Evolutionary conservation across 345 rosid species (phyloP), one percentile per base, ranked within the genome.

Genomic region (Toxicodendron radicans): DNA sequence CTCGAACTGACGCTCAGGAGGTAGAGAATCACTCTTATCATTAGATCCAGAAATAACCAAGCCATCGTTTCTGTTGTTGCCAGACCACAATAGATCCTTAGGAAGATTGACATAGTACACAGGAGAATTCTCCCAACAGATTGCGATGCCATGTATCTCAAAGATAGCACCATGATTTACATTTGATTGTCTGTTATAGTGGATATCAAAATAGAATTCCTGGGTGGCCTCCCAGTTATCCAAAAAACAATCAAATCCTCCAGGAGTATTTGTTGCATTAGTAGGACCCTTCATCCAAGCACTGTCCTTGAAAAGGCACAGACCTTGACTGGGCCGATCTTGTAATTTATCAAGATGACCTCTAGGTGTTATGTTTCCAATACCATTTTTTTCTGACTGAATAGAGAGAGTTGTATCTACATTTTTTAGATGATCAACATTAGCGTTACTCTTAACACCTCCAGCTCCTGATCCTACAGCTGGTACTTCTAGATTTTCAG

Each of bases 161-260:
- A 86, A 95, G 13, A 81, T 82, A 66, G 69, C 81, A 77, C 67
- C 63, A 49, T 86, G 77, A 64, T 86, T 87, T 64, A 80, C 59
- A 80, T 80, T 86, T 69, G 88, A 79, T 73, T 79, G 71, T 79
- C 86, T 91, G 72, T 70, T 87, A 65, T 90, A 95, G 83, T 95
- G 98, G 68, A 95, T 66, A 46, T 95, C 99, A 86, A 95, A 95
- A 84, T 76, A 91, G 79, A 90, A 95, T 61, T 92, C 97, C n/a
- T 30, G 64, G 71, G 78, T 70, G 64, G 87, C 71, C 57, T 83
- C 89, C 99, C 97, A 92, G 65, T 87, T 81, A 78, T 86, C 91
- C 92, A 95, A 83, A 86, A 95, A 95, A 83, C 86, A 83, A 81
- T 95, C 98, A 76, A 95, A 81, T 76, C 99, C 98, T 56, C 97